These are phyloP conservation scores for Penicillium salamii DNA, from an alignment of 495 filamentous ascomycete genomes.

Conservation along the genomic window DNA sequence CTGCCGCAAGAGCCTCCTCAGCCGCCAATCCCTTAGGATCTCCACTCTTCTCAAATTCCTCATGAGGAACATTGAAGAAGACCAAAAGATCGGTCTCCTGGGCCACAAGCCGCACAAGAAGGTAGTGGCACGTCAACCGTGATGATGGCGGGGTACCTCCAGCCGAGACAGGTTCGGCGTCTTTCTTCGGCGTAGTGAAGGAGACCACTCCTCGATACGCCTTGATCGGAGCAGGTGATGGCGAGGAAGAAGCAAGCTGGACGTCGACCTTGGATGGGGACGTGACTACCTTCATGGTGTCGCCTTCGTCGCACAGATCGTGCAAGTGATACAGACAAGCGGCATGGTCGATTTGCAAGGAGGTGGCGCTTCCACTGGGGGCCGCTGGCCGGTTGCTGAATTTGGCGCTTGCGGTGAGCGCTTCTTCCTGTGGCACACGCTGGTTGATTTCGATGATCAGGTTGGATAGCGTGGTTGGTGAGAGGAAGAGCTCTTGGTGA, in stretches of 20 bases:
- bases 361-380: conserved; percentile 23
- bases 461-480: conserved; percentile 68
- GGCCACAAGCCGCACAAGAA: conserved; percentile 67
- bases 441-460: conserved; percentile 89
- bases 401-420: conserved; percentile 25
- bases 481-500: conserved; percentile 92
- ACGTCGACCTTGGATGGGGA: conserved; percentile 28
- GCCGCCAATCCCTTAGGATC: conserved; percentile 40
- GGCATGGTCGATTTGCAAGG: conserved; percentile 55
- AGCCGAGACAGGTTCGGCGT: conserved; percentile 8
- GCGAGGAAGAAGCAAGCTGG: conserved; percentile 25
- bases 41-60: conserved; percentile 55
- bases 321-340: conserved; percentile 68
- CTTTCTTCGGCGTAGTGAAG: conserved; percentile 24
- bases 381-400: conserved; percentile 20
- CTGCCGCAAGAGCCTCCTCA: conserved; percentile 62
- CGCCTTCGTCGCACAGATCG: conserved; percentile 65
- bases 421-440: conserved; percentile 51
- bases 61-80: conserved; percentile 85
- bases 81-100: conserved; percentile 83
- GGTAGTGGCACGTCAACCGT: conserved; percentile 31
- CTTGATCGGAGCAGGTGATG: conserved; percentile 4
- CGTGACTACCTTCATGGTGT: conserved; percentile 56
- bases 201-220: conserved; percentile 33
- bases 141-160: conserved; percentile 1